Percentiles rank a stretch among this genome's conserved stretches.
Evolutionary conservation across 805 yeast genomes (phyloP).

Genomic region (Clavispora fructus): DNA sequence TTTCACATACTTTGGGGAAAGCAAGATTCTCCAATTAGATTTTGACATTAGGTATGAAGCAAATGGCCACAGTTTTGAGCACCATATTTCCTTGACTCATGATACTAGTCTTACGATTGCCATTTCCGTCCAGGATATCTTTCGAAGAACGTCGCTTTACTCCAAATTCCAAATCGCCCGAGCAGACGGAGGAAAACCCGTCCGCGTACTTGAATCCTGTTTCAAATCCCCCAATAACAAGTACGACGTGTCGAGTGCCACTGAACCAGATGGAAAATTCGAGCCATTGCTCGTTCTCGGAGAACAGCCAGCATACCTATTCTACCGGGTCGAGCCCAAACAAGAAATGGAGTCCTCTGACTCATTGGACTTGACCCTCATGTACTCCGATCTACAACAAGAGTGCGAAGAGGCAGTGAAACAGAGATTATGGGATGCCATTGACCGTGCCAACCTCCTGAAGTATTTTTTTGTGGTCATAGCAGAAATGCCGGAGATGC

Average conservation of each 20-base stretch:
- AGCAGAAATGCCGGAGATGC: constrained; percentile 13
- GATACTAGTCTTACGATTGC: constrained; percentile 58
- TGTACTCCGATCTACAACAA: constrained; percentile 41
- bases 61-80: constrained; percentile 16
- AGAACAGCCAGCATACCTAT: constrained; percentile 65
- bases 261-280: constrained; percentile 13
- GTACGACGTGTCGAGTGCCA: constrained; percentile 16
- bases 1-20: constrained; percentile 25
- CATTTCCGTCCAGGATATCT: constrained; percentile 78
- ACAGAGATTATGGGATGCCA: constrained; percentile 1
- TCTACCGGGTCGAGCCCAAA: constrained; percentile 45
- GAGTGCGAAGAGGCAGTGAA: constrained; percentile 34
- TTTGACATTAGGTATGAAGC: constrained; percentile 18
- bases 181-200: constrained; percentile 45
- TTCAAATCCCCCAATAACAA: constrained; percentile 26
- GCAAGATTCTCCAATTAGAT: constrained; percentile 19
- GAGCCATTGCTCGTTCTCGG: constrained; percentile 48
- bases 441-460: constrained; percentile 4
- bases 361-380: constrained; percentile 37
- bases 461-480: constrained; percentile 18
- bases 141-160: constrained; percentile 49
- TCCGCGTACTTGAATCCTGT: constrained; percentile 44
- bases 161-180: constrained; percentile 70
- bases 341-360: constrained; percentile 23
- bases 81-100: constrained; percentile 28